Conservation (phyloP, 208 protist species). For the Trypanosomatidae sp. region DNA sequence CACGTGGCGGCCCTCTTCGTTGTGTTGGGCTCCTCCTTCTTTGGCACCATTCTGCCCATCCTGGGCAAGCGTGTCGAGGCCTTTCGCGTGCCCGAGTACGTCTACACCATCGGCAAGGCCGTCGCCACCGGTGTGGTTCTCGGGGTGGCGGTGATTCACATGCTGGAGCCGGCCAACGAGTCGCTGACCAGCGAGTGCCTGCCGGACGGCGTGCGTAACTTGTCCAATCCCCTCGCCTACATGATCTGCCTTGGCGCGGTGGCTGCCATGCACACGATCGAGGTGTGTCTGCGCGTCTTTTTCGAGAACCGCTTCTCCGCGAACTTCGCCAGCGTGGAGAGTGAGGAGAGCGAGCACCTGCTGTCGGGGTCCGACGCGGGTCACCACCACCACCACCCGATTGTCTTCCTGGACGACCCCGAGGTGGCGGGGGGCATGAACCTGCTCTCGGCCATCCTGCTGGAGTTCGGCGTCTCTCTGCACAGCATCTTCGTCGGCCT, state of each 20-base stretch:
- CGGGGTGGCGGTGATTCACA: conserved; percentile 56
- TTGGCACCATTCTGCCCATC: conserved; percentile 58
- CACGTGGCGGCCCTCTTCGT: conserved; percentile 72
- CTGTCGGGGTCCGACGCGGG: neutral
- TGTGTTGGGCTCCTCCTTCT: conserved; percentile 46
- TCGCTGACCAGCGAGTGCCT: conserved; percentile 35
- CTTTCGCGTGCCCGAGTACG: conserved; percentile 37
- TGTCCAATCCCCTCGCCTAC: conserved; percentile 54
- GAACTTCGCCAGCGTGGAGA: neutral
- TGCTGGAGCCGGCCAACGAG: conserved; percentile 29
- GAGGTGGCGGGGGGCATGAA: conserved; percentile 16
- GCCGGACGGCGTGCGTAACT: conserved; percentile 31
- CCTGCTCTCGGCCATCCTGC: conserved; percentile 45
- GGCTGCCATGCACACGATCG: conserved; percentile 60
- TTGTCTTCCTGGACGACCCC: conserved; percentile 15
- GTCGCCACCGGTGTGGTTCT: conserved; percentile 55
- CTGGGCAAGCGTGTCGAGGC: conserved; percentile 41
- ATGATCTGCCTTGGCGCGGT: conserved; percentile 55
- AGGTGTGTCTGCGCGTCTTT: conserved; percentile 32
- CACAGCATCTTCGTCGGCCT: conserved; percentile 74
- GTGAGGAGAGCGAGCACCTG: no score
- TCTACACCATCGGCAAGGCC: conserved; percentile 55
- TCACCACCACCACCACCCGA: conserved; percentile 14
- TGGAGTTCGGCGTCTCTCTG: conserved; percentile 69
- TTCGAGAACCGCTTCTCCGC: conserved; percentile 16